Conservation (phyloP, 2,329 filamentous ascomycete species). For the Bisporella sp. region DNA sequence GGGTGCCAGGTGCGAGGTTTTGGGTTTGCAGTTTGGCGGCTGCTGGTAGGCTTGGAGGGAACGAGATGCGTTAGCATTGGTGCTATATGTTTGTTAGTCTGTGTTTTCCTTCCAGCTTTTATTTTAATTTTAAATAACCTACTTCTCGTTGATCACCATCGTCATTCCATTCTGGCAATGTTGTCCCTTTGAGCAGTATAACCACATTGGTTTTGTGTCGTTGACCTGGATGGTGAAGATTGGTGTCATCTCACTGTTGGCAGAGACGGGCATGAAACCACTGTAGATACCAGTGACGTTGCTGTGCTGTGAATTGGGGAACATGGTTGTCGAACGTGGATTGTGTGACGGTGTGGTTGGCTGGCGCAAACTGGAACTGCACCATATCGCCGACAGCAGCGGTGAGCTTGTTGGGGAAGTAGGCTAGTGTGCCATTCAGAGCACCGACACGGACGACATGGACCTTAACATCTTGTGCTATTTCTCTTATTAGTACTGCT, state of each 20-base stretch:
- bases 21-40: constrained; percentile 32
- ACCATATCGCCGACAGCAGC: constrained; percentile 57
- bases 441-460: constrained; percentile 60
- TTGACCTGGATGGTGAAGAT: constrained; percentile 68
- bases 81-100: constrained; percentile 11
- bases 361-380: constrained; percentile 59
- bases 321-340: constrained; percentile 67
- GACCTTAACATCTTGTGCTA: constrained; percentile 29
- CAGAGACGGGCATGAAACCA: constrained; percentile 58
- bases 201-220: constrained; percentile 65
- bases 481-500: not conserved
- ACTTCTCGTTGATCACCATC: constrained; percentile 44
- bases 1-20: constrained; percentile 33
- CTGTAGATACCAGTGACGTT: constrained; percentile 56
- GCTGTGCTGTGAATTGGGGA: constrained; percentile 45
- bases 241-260: constrained; percentile 45
- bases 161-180: constrained; percentile 55
- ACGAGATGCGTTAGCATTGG: constrained; percentile 41
- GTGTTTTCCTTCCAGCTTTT: not conserved
- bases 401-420: constrained; percentile 58
- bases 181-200: constrained; percentile 67
- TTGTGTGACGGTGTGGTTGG: constrained; percentile 76
- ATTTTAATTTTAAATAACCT: constrained; percentile 28
- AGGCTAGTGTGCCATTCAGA: constrained; percentile 43
- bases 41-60: constrained; percentile 36